Conservation (phyloP, 495 filamentous ascomycete genomes). For the Tuber magnatum region DNA sequence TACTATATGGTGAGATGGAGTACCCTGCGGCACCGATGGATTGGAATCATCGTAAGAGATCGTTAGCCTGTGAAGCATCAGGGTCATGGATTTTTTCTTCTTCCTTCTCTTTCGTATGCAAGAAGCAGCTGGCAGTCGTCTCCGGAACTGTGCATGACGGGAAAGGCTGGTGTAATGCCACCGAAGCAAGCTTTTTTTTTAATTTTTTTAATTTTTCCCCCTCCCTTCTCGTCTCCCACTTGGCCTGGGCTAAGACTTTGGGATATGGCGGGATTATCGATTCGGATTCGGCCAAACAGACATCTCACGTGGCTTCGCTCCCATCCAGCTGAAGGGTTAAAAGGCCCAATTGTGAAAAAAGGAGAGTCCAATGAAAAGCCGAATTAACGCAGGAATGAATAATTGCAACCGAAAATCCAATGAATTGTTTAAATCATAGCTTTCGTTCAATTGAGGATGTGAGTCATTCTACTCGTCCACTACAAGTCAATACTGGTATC, state of each 20-base stretch:
- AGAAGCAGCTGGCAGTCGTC: slow-evolving; percentile 16
- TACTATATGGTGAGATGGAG: neutral
- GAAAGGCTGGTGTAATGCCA: slow-evolving; percentile 28
- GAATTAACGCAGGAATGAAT: neutral
- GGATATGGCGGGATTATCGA: neutral
- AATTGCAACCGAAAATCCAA: neutral
- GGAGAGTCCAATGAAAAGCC: neutral
- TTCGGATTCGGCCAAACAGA: neutral
- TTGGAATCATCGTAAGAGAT: neutral
- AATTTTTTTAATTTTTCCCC: neutral
- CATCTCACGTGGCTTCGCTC: neutral
- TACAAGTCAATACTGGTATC: neutral
- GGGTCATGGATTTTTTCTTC: neutral
- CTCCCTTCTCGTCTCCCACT: slow-evolving; percentile 9
- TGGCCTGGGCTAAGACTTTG: slow-evolving; percentile 13
- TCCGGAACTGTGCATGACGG: slow-evolving; percentile 21
- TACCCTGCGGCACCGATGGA: neutral
- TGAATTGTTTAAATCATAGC: neutral
- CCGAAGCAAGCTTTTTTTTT: slow-evolving; percentile 13
- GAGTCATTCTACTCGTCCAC: neutral
- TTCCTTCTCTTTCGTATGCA: neutral
- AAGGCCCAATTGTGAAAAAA: neutral
- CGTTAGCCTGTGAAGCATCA: neutral
- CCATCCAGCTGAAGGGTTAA: neutral
- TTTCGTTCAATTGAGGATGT: neutral